A percentile compares a stretch with the other conserved stretches of the same genome.
Evolutionary conservation across 192 early-diverging fungal genomes (phyloP).

Genomic region (Linnemannia hyalina): DNA sequence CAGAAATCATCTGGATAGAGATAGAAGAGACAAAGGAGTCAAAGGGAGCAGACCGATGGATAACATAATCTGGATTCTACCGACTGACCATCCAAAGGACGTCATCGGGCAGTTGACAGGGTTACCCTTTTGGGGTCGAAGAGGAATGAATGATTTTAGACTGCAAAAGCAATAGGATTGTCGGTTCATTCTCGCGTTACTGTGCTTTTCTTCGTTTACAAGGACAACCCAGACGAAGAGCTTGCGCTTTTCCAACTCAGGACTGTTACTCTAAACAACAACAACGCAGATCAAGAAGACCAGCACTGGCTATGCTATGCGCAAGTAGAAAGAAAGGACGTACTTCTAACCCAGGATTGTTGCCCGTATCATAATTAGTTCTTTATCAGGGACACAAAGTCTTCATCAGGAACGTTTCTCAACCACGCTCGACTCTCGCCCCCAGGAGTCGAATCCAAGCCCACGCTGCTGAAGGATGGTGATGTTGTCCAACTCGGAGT

Average conservation of each 20-base stretch:
- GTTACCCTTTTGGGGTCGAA: not conserved
- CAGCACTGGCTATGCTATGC: not conserved
- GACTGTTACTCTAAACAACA: not conserved
- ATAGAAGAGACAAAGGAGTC: not conserved
- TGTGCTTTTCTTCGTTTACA: not conserved
- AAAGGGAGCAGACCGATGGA: not conserved
- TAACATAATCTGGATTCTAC: not conserved
- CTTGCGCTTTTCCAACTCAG: not conserved
- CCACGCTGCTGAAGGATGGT: slow-evolving; percentile 86
- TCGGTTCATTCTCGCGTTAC: not conserved
- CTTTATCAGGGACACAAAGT: slow-evolving; percentile 92
- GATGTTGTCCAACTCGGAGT: slow-evolving; percentile 96
- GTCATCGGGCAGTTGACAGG: not conserved
- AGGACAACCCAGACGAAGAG: not conserved
- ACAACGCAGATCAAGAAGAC: not conserved
- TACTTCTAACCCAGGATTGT: not conserved
- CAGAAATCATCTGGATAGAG: not conserved
- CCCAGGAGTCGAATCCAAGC: slow-evolving; percentile 83
- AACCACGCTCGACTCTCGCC: slow-evolving; percentile 92
- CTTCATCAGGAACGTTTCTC: slow-evolving; percentile 96
- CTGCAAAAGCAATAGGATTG: not conserved
- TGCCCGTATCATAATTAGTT: slow-evolving; percentile 64
- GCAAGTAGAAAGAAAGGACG: not conserved
- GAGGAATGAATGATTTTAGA: not conserved
- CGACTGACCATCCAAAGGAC: not conserved